These are phyloP conservation scores for Ascocoryne sarcoides DNA, from an alignment of 2,329 filamentous ascomycete genomes.

Conservation along the genomic window DNA sequence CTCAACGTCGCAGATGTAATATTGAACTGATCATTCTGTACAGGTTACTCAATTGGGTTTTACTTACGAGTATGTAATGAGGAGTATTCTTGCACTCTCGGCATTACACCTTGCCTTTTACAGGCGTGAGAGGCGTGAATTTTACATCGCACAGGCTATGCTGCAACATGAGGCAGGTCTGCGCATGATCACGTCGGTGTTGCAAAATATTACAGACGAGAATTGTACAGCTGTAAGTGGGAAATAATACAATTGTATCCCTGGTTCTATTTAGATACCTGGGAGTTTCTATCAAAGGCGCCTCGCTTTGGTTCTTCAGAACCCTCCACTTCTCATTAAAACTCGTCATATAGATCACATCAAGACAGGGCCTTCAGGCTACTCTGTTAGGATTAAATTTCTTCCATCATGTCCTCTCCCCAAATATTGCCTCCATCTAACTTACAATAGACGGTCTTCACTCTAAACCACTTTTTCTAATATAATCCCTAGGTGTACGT, in stretches of 20 bases:
- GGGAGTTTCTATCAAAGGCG: too few relatives aligned
- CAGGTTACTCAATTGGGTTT: slow-evolving; percentile 36
- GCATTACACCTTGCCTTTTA: slow-evolving; percentile 40
- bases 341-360: too few relatives aligned
- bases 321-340: too few relatives aligned
- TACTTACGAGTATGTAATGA: slow-evolving; percentile 38
- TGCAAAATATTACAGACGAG: slow-evolving; percentile 28
- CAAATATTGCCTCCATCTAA: too few relatives aligned
- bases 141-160: slow-evolving; percentile 32
- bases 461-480: too few relatives aligned
- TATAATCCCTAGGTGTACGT: slow-evolving; percentile 32
- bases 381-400: too few relatives aligned
- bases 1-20: background rate
- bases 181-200: slow-evolving; percentile 23
- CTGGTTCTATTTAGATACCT: too few relatives aligned
- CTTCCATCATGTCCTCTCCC: too few relatives aligned
- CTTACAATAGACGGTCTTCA: too few relatives aligned
- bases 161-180: slow-evolving; percentile 30
- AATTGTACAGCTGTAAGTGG: slow-evolving; percentile 26
- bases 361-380: too few relatives aligned
- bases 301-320: too few relatives aligned
- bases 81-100: slow-evolving; percentile 39
- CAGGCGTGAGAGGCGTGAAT: slow-evolving; percentile 30
- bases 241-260: too few relatives aligned
- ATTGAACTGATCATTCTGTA: background rate